Evolutionary conservation across 208 protist species (phyloP), one percentile per base, ranked within the genome.

Genomic region (Vickermania ingenoplastis): DNA sequence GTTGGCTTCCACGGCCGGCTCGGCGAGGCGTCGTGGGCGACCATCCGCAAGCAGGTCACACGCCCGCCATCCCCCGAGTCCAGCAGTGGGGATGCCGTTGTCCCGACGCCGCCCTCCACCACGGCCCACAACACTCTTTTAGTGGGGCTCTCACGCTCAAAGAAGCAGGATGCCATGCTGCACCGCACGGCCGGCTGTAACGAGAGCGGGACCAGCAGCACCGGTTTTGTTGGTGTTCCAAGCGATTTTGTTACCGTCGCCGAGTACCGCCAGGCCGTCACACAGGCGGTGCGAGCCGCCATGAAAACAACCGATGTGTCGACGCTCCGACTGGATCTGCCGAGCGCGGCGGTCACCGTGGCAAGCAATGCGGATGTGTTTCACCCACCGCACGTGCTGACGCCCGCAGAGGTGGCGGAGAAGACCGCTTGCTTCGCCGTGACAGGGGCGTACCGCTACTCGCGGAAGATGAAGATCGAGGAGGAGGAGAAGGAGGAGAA

Each of bases 391-490:
- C 58, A 59, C 29, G 70, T 64, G 7, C 72, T 89, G 24, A 30
- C 71, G 13, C 27, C 30, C 13, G 53, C 53, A 23, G 75, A 86
- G 22, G 60, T 92, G 50, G 75, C 74, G 25, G 81, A 92, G 65
- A 87, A 82, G 61, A 89, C 80, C 17, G 71, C 74, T 1, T 62
- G 62, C 22, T 92, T 80, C 53, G 86, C 79, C 1, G 80, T 87
- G 59, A 86, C 86, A 0, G 86, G 69, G 2, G 81, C 86, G 2
- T 92, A 92, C 61, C 60, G 68, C 48, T 92, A 92, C 69, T 62
- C 82, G 57, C 73, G 86, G 5, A 67, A 89, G 31, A 73, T 69
- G 21, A 17, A 45, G 11, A 17, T 17, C 11, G 36, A 45, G 36
- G 17, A 45, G 36, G 36, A 45, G 7, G 11, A 7, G 11, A 25